Evolutionary conservation across 345 rosid genomes (phyloP).

Genomic region (Psidium guajava): DNA sequence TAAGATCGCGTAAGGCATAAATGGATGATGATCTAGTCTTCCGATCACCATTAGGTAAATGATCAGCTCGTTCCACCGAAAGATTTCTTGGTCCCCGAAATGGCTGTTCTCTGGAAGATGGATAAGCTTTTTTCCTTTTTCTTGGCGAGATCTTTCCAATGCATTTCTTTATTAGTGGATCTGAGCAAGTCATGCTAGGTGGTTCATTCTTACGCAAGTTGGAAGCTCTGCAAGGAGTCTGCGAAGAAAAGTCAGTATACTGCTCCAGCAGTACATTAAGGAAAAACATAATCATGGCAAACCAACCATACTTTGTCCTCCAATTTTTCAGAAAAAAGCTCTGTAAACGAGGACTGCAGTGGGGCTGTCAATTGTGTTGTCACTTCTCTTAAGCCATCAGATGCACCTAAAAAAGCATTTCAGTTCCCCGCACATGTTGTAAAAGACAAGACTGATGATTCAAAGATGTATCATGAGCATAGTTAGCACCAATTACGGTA

Average conservation of each 20-base stretch:
- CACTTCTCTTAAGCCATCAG: conserved; percentile 21
- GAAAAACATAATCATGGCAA: background rate
- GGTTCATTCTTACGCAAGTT: conserved; percentile 28
- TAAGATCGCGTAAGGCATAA: conserved; percentile 10
- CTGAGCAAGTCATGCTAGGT: conserved; percentile 16
- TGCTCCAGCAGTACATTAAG: background rate
- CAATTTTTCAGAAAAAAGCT: conserved; percentile 25
- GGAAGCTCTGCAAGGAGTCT: conserved; percentile 25
- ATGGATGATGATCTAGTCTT: conserved; percentile 15
- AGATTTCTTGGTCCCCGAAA: conserved; percentile 10
- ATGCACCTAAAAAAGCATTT: conserved; percentile 23
- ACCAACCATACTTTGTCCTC: conserved; percentile 44
- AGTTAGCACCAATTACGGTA: background rate
- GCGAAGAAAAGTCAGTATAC: conserved; percentile 16
- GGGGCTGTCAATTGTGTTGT: conserved; percentile 14
- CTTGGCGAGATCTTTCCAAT: conserved; percentile 13
- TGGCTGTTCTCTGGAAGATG: conserved; percentile 21
- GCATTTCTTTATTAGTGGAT: conserved; percentile 10
- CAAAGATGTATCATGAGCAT: background rate
- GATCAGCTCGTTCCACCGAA: conserved; percentile 12
- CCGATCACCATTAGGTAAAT: conserved; percentile 4
- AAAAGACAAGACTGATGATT: background rate
- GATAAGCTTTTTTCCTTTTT: conserved; percentile 4
- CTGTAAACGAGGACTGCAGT: conserved; percentile 30
- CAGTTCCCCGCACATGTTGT: background rate